Evolutionary conservation across 2,329 filamentous ascomycete genomes (phyloP).

Genomic region (Colletotrichum tamarilloi): DNA sequence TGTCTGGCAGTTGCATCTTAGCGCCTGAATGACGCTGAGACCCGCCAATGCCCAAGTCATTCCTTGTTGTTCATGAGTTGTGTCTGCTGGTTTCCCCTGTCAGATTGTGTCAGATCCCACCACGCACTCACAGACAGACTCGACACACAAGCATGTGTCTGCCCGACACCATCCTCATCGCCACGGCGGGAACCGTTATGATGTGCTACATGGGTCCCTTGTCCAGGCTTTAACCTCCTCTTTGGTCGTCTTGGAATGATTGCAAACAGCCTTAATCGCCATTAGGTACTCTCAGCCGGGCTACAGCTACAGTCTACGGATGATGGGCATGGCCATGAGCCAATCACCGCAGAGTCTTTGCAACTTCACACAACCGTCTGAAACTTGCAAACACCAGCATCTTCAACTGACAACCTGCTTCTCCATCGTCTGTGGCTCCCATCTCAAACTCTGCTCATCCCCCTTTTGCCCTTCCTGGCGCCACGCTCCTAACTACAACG

Average conservation of each 20-base stretch:
- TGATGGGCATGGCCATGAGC: neutral
- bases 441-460: neutral
- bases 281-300: neutral
- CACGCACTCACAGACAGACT: neutral
- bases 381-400: conserved; percentile 18
- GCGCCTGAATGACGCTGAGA: conserved; percentile 7
- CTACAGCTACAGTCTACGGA: neutral
- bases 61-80: neutral
- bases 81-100: neutral
- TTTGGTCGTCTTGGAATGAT: neutral
- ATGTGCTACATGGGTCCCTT: conserved; percentile 11
- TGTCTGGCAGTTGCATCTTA: neutral
- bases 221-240: neutral
- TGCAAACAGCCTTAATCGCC: conserved; percentile 13
- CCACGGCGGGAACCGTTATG: neutral
- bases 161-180: neutral
- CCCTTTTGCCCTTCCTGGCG: neutral
- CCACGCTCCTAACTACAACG: neutral
- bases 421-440: neutral
- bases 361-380: conserved; percentile 27
- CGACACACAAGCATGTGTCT: neutral
- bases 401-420: neutral
- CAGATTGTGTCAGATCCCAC: conserved; percentile 17
- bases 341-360: conserved; percentile 8
- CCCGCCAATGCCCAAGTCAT: neutral